Evolutionary conservation across 805 yeast genomes (phyloP).

Genomic region (Tetrapisispora arboricola): DNA sequence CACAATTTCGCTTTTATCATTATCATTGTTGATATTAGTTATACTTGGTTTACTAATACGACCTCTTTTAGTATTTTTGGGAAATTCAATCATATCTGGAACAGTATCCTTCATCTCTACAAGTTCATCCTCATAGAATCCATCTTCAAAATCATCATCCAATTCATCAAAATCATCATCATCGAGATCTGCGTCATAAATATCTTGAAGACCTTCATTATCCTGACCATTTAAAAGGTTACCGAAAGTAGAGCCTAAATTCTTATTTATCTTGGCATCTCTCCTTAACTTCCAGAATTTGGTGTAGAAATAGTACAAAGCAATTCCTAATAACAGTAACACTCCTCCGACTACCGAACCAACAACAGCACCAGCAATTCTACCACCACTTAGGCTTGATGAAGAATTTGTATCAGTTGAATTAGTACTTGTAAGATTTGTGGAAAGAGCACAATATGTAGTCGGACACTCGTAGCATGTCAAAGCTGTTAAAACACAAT

Average conservation of each 20-base stretch:
- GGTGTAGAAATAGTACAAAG: conserved; percentile 33
- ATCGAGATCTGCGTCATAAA: conserved; percentile 3
- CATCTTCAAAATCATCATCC: conserved; percentile 7
- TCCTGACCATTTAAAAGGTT: conserved; percentile 10
- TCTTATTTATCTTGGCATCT: conserved; percentile 11
- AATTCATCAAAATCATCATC: conserved; percentile 17
- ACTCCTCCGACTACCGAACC: conserved; percentile 46
- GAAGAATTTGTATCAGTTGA: conserved; percentile 10
- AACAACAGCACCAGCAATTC: conserved; percentile 34
- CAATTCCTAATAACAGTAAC: conserved; percentile 28
- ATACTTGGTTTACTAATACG: background rate
- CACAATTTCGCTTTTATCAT: background rate
- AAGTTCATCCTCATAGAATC: conserved; percentile 1
- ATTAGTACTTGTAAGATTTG: conserved; percentile 17
- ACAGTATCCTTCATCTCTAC: conserved; percentile 1
- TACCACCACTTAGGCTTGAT: conserved; percentile 3
- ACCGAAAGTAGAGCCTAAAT: conserved; percentile 14
- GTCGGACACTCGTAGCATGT: conserved; percentile 50
- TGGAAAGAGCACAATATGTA: conserved; percentile 37
- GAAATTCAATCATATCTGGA: background rate
- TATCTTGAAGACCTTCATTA: conserved; percentile 17
- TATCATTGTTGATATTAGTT: background rate
- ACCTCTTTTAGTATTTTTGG: background rate
- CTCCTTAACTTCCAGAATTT: conserved; percentile 33
- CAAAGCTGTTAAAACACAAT: conserved; percentile 45